These are phyloP conservation scores for Casuarina glauca DNA, from an alignment of 306 rosid species.

Conservation along the genomic window DNA sequence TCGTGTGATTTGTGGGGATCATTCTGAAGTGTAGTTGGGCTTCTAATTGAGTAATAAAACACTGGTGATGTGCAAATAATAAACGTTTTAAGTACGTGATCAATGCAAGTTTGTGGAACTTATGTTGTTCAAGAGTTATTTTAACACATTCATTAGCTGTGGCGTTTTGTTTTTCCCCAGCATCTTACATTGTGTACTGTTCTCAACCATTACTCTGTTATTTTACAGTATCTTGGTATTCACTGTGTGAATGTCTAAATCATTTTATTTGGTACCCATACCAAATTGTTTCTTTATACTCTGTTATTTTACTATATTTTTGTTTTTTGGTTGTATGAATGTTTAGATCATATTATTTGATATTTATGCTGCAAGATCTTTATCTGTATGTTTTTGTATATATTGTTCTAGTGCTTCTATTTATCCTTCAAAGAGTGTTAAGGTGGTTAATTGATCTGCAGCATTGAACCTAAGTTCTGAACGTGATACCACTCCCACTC, in stretches of 20 bases:
- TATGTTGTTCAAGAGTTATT: not conserved
- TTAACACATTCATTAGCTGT: not conserved
- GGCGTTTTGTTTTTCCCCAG: not conserved
- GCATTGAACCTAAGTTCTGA: constrained; percentile 48
- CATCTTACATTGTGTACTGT: not conserved
- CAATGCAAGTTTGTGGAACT: not conserved
- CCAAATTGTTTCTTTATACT: too few relatives aligned
- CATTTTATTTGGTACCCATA: too few relatives aligned
- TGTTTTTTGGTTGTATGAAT: not conserved
- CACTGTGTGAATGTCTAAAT: too few relatives aligned
- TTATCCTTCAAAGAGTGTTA: not conserved
- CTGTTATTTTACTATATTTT: not conserved
- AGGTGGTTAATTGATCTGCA: constrained; percentile 44
- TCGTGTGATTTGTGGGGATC: not conserved
- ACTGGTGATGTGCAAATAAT: not conserved
- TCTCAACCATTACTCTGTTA: not conserved
- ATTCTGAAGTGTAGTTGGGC: not conserved
- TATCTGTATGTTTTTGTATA: not conserved
- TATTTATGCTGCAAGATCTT: not conserved
- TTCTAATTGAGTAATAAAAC: not conserved
- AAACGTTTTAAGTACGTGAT: not conserved
- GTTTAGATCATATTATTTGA: not conserved
- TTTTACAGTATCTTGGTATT: not conserved
- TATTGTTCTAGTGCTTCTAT: not conserved
- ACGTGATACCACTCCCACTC: constrained; percentile 24